phyloP scores from a whole-genome alignment of 768 basidiomycete species.

The Stropharia rugosoannulata region DNA sequence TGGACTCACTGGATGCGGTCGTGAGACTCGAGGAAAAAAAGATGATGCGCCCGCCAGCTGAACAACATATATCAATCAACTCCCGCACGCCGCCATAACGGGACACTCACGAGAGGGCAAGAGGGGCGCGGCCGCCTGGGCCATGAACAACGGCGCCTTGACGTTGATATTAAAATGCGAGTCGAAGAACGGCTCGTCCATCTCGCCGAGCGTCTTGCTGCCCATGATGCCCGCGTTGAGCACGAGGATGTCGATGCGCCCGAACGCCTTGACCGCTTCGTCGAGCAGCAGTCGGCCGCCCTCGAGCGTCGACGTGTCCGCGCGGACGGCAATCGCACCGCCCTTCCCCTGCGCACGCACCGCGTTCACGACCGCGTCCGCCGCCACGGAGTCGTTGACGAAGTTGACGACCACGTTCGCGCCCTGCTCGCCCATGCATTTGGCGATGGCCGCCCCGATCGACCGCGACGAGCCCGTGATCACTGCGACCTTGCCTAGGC shows the following conservation, averaged over 20 bases:
- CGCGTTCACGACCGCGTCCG: constrained; percentile 43
- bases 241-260: constrained; percentile 56
- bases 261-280: constrained; percentile 46
- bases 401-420: constrained; percentile 62
- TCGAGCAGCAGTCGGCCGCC: constrained; percentile 48
- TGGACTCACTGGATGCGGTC: constrained; percentile 31
- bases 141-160: constrained; percentile 57
- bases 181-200: constrained; percentile 54
- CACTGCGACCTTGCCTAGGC: constrained; percentile 50
- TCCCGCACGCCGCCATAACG: background rate
- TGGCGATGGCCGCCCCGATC: constrained; percentile 57
- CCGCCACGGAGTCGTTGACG: constrained; percentile 36
- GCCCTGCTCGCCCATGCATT: constrained; percentile 52
- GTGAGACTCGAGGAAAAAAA: constrained; percentile 58
- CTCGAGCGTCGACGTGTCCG: constrained; percentile 48
- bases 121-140: constrained; percentile 42
- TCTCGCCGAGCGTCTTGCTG: constrained; percentile 43
- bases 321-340: constrained; percentile 49
- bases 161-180: constrained; percentile 54
- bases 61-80: background rate
- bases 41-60: constrained; percentile 54
- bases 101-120: constrained; percentile 40
- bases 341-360: constrained; percentile 45
- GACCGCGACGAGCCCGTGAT: constrained; percentile 62
- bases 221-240: constrained; percentile 61